A percentile compares a stretch with the other conserved stretches of the same genome.
Conservation (phyloP, 1,139 yeast genomes). For the Suhomyces wounanorum region DNA sequence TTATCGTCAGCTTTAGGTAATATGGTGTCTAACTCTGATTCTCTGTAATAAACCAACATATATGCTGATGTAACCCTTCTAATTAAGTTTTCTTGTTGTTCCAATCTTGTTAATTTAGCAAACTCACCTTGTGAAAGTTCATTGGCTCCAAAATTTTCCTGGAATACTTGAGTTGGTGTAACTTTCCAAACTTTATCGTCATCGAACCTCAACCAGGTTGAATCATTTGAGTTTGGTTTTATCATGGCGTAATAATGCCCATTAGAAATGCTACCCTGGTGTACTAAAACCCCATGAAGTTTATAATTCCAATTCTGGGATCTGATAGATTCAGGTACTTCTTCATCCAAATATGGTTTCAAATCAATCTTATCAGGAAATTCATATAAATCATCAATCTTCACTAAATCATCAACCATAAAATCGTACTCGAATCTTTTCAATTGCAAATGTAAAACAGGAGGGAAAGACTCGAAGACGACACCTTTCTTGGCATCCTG, state of each 20-base stretch:
- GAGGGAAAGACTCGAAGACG: constrained; percentile 86
- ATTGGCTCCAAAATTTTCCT: constrained; percentile 89
- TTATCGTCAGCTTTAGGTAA: constrained; percentile 55
- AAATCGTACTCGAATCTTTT: constrained; percentile 95
- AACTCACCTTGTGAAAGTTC: constrained; percentile 51
- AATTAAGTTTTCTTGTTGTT: constrained; percentile 62
- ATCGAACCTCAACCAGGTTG: constrained; percentile 88
- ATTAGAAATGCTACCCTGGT: constrained; percentile 91
- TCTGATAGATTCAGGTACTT: constrained; percentile 41
- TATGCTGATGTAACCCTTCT: constrained; percentile 92
- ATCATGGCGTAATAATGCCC: constrained; percentile 97
- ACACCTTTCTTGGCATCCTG: constrained; percentile 98
- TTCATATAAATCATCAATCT: constrained; percentile 90
- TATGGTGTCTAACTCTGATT: constrained; percentile 56
- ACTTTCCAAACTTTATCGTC: constrained; percentile 93
- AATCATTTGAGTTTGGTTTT: constrained; percentile 64
- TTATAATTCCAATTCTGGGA: constrained; percentile 73
- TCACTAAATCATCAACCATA: constrained; percentile 83
- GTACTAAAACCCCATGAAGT: constrained; percentile 92
- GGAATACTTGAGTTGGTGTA: constrained; percentile 80
- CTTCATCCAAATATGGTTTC: constrained; percentile 73
- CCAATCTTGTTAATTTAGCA: constrained; percentile 53
- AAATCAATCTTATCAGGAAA: constrained; percentile 84
- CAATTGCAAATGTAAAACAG: constrained; percentile 87
- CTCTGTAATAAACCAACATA: constrained; percentile 91